Evolutionary conservation across 2,329 filamentous ascomycete species (phyloP), one percentile per base, ranked within the genome.

Genomic region (Cercospora nicotianae): DNA sequence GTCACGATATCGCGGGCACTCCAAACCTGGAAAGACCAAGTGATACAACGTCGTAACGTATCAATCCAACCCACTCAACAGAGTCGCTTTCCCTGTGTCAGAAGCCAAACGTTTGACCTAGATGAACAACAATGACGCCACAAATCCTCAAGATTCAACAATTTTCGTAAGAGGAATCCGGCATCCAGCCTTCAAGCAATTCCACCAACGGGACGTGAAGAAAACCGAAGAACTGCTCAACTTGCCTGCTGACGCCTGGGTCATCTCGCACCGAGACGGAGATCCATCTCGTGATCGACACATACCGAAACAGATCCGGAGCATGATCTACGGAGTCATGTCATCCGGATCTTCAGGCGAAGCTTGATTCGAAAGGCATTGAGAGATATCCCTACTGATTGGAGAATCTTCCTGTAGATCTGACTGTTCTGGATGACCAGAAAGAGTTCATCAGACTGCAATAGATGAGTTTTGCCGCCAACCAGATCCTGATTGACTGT

Each of bases 231-330:
- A 55, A 20, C 13, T n/a, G 18, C 53, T 31, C 53, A 28, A n/a
- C 20, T 58, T 33, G 18, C 9, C 23, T 45, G 45, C 28, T 48
- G 31, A 48, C 28, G 10, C 23, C 55, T 67, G 65, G 61, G 39
- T 60, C 48, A 64, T 67, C 61, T 67, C 36, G 26, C 42, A 64
- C 61, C 65, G 60, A 67, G 64, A 18, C 42, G 60, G 60, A 13
- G n/a, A 18, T 26, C 48, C 20, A 30, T 30, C 20, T 58, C 62
- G 51, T 53, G 60, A 63, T 63, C 60, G 45, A 51, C 45, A 39
- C 12, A 26, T 63, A 33, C 61, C 42, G 45, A 20, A 55, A 55
- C 28, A 31, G 8, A 20, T 55, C 36, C 48, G 42, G 18, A 20
- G 55, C 28, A 59, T 36, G 31, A 59, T 53, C 48, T 53, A 53